Percentiles rank a stretch among this genome's conserved stretches.
Conservation (phyloP, 2,329 filamentous ascomycete genomes). For the Alternaria novae-zelandiae region DNA sequence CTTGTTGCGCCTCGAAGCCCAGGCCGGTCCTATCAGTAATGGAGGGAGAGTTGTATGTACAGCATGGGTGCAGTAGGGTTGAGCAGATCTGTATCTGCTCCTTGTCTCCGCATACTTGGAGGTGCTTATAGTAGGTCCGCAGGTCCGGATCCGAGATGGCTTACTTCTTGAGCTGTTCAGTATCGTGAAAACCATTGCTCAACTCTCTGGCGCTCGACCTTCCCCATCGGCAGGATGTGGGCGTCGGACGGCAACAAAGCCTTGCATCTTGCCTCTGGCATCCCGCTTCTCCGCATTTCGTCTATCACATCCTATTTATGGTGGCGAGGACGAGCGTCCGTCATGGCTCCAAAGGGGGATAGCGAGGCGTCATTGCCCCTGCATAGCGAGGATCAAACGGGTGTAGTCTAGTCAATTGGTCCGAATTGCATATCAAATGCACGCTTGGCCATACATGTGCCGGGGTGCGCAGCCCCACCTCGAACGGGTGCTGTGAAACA, state of each 20-base stretch:
- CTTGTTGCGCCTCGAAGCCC: slow-evolving; percentile 16
- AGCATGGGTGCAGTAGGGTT: slow-evolving; percentile 9
- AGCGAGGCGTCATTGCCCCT: slow-evolving; percentile 33
- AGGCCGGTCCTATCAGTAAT: background rate
- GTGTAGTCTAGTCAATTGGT: slow-evolving; percentile 28
- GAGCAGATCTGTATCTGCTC: slow-evolving; percentile 5
- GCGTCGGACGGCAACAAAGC: slow-evolving; percentile 7
- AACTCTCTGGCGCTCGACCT: background rate
- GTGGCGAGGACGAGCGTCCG: slow-evolving; percentile 37
- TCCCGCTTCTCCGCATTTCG: slow-evolving; percentile 47
- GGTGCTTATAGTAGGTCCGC: background rate
- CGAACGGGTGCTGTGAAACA: slow-evolving; percentile 36
- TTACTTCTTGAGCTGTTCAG: background rate
- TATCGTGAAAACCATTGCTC: background rate
- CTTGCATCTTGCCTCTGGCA: slow-evolving; percentile 17
- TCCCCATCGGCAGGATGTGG: background rate
- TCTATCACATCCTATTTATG: slow-evolving; percentile 43
- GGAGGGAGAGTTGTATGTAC: slow-evolving; percentile 1
- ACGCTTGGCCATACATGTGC: slow-evolving; percentile 20
- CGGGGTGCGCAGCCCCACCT: slow-evolving; percentile 26
- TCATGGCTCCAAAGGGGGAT: slow-evolving; percentile 26
- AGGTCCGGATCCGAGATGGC: background rate
- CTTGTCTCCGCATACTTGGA: slow-evolving; percentile 10
- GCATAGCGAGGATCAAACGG: slow-evolving; percentile 30
- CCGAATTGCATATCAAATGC: slow-evolving; percentile 35